Conservation (phyloP, 2,329 filamentous ascomycete genomes). For the Exserohilum rostratum region DNA sequence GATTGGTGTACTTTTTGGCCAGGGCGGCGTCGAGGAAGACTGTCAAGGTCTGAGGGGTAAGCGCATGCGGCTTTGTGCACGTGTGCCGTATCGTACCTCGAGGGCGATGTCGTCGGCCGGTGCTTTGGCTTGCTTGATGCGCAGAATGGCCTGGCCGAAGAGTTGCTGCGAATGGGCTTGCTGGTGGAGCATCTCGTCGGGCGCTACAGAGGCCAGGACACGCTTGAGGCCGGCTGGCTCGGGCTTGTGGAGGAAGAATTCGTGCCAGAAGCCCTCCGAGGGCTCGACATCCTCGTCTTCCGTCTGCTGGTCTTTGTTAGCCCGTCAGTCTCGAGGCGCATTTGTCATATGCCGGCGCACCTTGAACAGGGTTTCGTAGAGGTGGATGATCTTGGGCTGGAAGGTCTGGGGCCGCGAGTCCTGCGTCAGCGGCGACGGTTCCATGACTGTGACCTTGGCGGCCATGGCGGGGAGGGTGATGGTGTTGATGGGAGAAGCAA, state of each 20-base stretch:
- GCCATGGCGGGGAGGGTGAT: too few species aligned
- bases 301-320: slow-evolving; percentile 47
- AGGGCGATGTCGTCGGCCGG: slow-evolving; percentile 78
- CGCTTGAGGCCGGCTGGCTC: slow-evolving; percentile 71
- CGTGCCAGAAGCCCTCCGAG: slow-evolving; percentile 91
- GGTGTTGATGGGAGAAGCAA: too few species aligned
- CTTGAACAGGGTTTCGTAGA: slow-evolving; percentile 83
- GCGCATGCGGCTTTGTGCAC: slow-evolving; percentile 40
- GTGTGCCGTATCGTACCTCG: slow-evolving; percentile 66
- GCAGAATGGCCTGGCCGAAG: slow-evolving; percentile 73
- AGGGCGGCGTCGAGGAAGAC: slow-evolving; percentile 83
- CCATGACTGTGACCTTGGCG: slow-evolving; percentile 60
- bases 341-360: slow-evolving; percentile 41
- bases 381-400: slow-evolving; percentile 88
- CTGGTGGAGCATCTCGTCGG: slow-evolving; percentile 76
- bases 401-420: slow-evolving; percentile 89
- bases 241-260: slow-evolving; percentile 90
- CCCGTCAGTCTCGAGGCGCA: slow-evolving; percentile 4
- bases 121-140: slow-evolving; percentile 66
- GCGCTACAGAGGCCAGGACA: slow-evolving; percentile 71
- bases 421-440: slow-evolving; percentile 90
- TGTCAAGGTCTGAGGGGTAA: slow-evolving; percentile 76
- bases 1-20: slow-evolving; percentile 90
- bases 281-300: slow-evolving; percentile 68
- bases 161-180: slow-evolving; percentile 79